phyloP scores from a whole-genome alignment of 352 stramenopile species.

The Phytopythium helicoides region DNA sequence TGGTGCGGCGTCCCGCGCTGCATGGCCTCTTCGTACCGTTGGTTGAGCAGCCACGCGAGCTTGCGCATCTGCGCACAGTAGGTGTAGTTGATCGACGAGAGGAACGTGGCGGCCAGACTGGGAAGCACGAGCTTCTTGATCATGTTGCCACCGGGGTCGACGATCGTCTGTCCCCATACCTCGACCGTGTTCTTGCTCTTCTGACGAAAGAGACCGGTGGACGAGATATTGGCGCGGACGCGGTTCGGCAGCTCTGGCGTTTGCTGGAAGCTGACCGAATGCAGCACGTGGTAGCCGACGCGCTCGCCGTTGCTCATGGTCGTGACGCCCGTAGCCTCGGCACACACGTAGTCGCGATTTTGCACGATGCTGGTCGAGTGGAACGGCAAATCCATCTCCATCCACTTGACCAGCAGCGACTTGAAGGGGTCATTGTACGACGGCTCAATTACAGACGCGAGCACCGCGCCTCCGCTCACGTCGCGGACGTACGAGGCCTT shows the following conservation, averaged over 20 bases:
- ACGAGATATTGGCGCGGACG: conserved; percentile 22
- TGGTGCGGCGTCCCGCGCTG: conserved; percentile 16
- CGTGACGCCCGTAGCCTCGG: conserved; percentile 28
- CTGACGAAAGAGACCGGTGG: conserved; percentile 32
- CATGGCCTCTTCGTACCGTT: conserved; percentile 22
- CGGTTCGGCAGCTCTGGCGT: conserved; percentile 15
- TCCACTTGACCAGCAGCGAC: conserved; percentile 32
- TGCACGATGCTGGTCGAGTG: conserved; percentile 33
- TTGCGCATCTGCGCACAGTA: conserved; percentile 41
- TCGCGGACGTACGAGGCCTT: conserved; percentile 36
- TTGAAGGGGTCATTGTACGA: conserved; percentile 28
- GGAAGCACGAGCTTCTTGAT: conserved; percentile 20
- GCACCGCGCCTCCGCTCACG: conserved; percentile 20
- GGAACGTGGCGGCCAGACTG: conserved; percentile 16
- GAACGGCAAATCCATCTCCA: conserved; percentile 30
- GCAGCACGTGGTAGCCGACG: conserved; percentile 25
- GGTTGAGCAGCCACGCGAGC: conserved; percentile 31
- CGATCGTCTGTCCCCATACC: conserved; percentile 21
- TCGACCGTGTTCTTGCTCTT: conserved; percentile 18
- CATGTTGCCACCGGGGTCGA: conserved; percentile 21
- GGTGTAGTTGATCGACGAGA: conserved; percentile 21
- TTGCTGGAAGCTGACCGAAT: conserved; percentile 20
- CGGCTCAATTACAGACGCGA: conserved; percentile 21
- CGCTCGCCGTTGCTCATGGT: conserved; percentile 20
- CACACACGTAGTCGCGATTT: conserved; percentile 35